Evolutionary conservation across 306 rosid genomes (phyloP).

Genomic region (Malus sieversii): DNA sequence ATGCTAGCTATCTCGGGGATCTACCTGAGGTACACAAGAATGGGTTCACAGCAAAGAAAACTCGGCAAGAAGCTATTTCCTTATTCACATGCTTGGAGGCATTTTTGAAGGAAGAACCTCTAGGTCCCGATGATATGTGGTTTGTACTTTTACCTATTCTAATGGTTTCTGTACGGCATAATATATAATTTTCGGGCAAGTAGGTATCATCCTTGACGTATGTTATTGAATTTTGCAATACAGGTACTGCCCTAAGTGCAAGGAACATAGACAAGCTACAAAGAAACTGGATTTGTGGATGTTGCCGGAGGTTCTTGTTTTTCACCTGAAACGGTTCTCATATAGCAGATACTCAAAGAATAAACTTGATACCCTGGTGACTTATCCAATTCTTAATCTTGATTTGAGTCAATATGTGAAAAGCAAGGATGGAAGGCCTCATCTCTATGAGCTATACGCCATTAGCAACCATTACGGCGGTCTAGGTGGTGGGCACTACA

Average conservation of each 20-base stretch:
- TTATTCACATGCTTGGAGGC: constrained; percentile 97
- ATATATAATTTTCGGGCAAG: not conserved
- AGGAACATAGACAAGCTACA: constrained; percentile 96
- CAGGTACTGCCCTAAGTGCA: constrained; percentile 97
- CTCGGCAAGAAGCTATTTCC: constrained; percentile 86
- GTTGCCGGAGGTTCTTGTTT: constrained; percentile 91
- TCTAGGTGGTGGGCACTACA: constrained; percentile 95
- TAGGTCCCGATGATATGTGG: constrained; percentile 99
- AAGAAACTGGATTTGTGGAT: constrained; percentile 98
- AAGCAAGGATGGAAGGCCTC: constrained; percentile 61
- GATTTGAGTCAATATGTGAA: constrained; percentile 87
- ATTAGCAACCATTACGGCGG: constrained; percentile 98
- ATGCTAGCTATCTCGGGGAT: constrained; percentile 72
- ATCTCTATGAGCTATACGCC: constrained; percentile 73
- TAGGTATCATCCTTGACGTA: not conserved
- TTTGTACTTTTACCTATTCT: constrained; percentile 25
- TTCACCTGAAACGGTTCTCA: constrained; percentile 93
- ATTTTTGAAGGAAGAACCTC: constrained; percentile 93
- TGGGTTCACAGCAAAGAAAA: constrained; percentile 71
- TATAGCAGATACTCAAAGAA: constrained; percentile 92
- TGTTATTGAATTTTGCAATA: constrained; percentile 5
- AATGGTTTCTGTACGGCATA: constrained; percentile 13
- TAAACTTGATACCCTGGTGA: constrained; percentile 91
- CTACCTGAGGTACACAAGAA: constrained; percentile 87
- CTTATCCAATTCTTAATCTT: constrained; percentile 85